A percentile compares a stretch with the other conserved stretches of the same genome.
Conservation (phyloP, 192 early-diverging fungal genomes). For the Linderina pennispora region DNA sequence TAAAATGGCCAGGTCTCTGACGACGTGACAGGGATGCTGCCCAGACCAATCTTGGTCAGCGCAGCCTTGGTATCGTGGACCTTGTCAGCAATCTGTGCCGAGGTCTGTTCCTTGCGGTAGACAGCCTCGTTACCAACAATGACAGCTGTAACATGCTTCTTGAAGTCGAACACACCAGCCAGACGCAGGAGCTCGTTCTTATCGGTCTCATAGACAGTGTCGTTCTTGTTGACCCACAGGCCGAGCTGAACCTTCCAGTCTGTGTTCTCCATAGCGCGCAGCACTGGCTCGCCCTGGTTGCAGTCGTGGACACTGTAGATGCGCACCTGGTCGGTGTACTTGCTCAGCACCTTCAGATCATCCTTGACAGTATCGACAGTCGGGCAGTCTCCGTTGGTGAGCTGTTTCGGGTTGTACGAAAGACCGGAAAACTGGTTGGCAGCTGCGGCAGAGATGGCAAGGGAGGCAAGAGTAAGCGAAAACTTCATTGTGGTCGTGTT, state of each 20-base stretch:
- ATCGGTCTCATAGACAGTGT: constrained; percentile 34
- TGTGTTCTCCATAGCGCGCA: constrained; percentile 56
- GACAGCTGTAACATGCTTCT: constrained; percentile 48
- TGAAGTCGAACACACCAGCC: constrained; percentile 34
- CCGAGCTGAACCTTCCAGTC: constrained; percentile 58
- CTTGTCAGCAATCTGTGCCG: constrained; percentile 41
- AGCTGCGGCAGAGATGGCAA: constrained; percentile 17
- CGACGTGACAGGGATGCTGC: constrained; percentile 32
- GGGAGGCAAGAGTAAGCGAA: constrained; percentile 11
- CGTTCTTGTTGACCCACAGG: constrained; percentile 58
- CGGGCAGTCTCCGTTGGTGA: constrained; percentile 52
- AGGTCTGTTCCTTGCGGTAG: constrained; percentile 50
- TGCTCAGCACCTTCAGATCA: constrained; percentile 52
- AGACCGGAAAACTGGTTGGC: constrained; percentile 48
- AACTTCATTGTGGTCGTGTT: constrained; percentile 20
- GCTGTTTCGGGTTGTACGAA: constrained; percentile 53
- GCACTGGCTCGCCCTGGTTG: constrained; percentile 52
- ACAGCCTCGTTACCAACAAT: constrained; percentile 62
- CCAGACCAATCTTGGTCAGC: constrained; percentile 30
- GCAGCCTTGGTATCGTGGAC: constrained; percentile 42
- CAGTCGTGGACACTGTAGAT: constrained; percentile 62
- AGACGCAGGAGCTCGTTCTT: constrained; percentile 33
- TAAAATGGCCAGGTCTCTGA: constrained; percentile 46
- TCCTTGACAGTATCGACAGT: constrained; percentile 53
- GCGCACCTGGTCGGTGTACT: constrained; percentile 52